Conservation (phyloP, 768 basidiomycete genomes). For the Lactarius sp. region DNA sequence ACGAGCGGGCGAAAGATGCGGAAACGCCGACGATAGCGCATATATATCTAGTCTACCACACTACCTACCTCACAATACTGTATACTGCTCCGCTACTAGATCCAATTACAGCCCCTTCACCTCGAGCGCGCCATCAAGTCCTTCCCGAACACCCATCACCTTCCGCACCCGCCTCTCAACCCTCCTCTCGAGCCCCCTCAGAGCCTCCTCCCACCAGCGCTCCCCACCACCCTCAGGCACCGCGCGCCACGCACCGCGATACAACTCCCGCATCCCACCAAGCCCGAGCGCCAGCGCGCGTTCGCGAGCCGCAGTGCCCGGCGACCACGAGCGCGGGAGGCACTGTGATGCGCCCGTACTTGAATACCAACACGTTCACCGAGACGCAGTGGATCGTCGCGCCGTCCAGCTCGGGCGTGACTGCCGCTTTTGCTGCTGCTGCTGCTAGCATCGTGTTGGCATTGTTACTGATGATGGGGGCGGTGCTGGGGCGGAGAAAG, state of each 20-base stretch:
- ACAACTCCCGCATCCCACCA: slow-evolving; percentile 42
- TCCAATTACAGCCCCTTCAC: not conserved
- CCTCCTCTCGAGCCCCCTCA: slow-evolving; percentile 38
- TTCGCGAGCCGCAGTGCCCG: slow-evolving; percentile 16
- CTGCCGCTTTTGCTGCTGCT: slow-evolving; percentile 5
- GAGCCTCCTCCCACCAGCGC: slow-evolving; percentile 66
- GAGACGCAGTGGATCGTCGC: slow-evolving; percentile 57
- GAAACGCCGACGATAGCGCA: not conserved
- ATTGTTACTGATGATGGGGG: not conserved
- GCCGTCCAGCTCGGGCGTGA: slow-evolving; percentile 46
- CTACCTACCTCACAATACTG: no score
- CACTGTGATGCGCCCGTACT: slow-evolving; percentile 64
- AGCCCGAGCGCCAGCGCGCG: slow-evolving; percentile 34
- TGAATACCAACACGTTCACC: slow-evolving; percentile 64
- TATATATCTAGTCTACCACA: not conserved
- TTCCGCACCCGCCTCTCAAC: slow-evolving; percentile 27
- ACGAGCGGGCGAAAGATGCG: not conserved
- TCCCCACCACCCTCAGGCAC: slow-evolving; percentile 43
- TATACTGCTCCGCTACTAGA: not conserved
- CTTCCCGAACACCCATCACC: slow-evolving; percentile 31
- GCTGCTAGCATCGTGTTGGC: not conserved
- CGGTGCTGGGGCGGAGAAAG: not conserved
- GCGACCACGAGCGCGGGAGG: slow-evolving; percentile 63
- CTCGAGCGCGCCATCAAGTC: slow-evolving; percentile 31
- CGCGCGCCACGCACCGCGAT: slow-evolving; percentile 57